Evolutionary conservation across 768 basidiomycete species (phyloP).

Genomic region (Psilocybe cyanescens): DNA sequence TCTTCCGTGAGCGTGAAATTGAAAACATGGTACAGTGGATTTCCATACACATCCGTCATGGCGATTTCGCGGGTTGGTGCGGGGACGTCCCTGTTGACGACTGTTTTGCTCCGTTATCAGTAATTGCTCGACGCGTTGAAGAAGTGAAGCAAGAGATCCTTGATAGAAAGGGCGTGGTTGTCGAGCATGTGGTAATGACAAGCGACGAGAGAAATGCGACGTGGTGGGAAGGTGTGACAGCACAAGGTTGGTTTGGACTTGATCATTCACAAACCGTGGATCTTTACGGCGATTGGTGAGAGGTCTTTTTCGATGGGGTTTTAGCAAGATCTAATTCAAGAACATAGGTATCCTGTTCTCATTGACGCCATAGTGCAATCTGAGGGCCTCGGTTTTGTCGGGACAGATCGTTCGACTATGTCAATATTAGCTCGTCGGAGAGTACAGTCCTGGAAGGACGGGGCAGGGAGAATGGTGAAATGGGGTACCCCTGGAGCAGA

Average conservation of each 20-base stretch:
- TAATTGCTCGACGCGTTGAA: conserved; percentile 55
- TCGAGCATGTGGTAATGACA: conserved; percentile 63
- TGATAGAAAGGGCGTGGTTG: conserved; percentile 45
- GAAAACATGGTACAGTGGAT: conserved; percentile 46
- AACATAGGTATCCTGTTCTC: conserved; percentile 67
- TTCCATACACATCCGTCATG: conserved; percentile 57
- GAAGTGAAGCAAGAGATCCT: conserved; percentile 56
- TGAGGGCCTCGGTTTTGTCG: conserved; percentile 67
- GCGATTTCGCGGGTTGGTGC: conserved; percentile 56
- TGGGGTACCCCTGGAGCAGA: conserved; percentile 65
- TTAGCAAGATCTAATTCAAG: conserved; percentile 3
- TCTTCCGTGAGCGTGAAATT: neutral
- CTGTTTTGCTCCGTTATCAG: conserved; percentile 59
- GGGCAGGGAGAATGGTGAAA: conserved; percentile 51
- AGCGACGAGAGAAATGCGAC: conserved; percentile 60
- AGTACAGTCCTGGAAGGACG: conserved; percentile 68
- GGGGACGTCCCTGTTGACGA: conserved; percentile 40
- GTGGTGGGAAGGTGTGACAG: conserved; percentile 61
- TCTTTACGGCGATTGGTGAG: conserved; percentile 53
- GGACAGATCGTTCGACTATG: conserved; percentile 75
- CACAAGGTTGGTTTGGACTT: conserved; percentile 53
- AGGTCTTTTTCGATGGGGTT: neutral
- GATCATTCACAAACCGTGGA: conserved; percentile 54
- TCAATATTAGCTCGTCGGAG: conserved; percentile 67
- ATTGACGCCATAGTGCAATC: conserved; percentile 78